Base-by-base conservation (phyloP, 2,329 filamentous ascomycete species). In the Hypoxylon sp. region DNA sequence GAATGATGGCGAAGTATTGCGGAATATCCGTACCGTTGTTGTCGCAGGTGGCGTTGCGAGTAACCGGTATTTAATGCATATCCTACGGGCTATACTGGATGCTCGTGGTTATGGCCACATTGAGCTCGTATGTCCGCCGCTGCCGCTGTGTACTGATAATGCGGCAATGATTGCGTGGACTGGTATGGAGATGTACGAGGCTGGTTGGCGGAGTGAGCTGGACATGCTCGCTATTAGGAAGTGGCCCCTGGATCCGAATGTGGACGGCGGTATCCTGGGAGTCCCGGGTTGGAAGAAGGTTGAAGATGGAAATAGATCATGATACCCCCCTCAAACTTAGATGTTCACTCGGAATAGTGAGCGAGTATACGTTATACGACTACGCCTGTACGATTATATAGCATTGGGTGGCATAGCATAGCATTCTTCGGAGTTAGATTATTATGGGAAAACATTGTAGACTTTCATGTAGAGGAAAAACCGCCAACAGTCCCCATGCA, bases 131-230 rank as follows among this genome's bases (percentile, higher is more conserved):
- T 92, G 91, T 61, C 95, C 96, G n/a, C 94, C 94, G 2, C 80
- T 88, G 9, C 84, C 85, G 46, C 84, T 95, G 59, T 98, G 96
- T 77, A 98, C 94, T 0, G 96, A 99, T 76, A 98, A 99, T 80
- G 96, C 96, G 11, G 93, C 94, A 52, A 99, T 99, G 96, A 94
- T 98, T 78, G 95, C 92, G 1, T 98, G 96, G 95, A 86, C 94
- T 0, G 96, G 92, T 0, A 86, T 94, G 72, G 94, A 98, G 81
- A 98, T 99, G 94, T 98, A 88, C 76, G 87, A 92, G 79, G 88
- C 87, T 0, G 94, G 95, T 0, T 94, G 88, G 84, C 81, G 84
- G 65, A 91, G 89, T 8, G 85, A 87, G 19, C 75, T 94, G 62
- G 84, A 82, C 24, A 86, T 90, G 63, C 78, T 85, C 51, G 86